phyloP scores from a whole-genome alignment of 768 basidiomycete genomes.

The Tricholoma matsutake region DNA sequence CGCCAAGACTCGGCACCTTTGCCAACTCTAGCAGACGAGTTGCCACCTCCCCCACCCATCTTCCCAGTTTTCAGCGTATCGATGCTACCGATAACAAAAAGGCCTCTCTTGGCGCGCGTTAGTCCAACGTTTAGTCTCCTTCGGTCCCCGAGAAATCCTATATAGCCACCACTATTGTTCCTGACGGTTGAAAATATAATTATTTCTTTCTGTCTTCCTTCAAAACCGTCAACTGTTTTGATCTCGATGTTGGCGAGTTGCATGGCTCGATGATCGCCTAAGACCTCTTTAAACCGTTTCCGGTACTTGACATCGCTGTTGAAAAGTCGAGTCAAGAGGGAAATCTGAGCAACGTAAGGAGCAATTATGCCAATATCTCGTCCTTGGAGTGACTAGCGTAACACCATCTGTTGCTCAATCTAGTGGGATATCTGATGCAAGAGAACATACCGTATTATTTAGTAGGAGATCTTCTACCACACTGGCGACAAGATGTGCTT shows the following conservation, averaged over 20 bases:
- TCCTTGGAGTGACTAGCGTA: constrained; percentile 55
- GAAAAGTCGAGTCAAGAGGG: constrained; percentile 65
- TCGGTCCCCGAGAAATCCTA: constrained; percentile 88
- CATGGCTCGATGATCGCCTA: constrained; percentile 65
- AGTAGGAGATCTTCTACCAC: constrained; percentile 81
- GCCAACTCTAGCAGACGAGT: constrained; percentile 21
- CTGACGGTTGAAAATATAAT: constrained; percentile 91
- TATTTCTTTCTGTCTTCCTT: constrained; percentile 90
- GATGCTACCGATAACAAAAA: constrained; percentile 77
- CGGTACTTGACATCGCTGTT: constrained; percentile 50
- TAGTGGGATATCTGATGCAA: constrained; percentile 11
- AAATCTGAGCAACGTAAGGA: constrained; percentile 87
- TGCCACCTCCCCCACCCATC: constrained; percentile 22
- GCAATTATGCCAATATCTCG: constrained; percentile 89
- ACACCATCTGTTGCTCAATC: constrained; percentile 1
- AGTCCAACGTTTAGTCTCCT: constrained; percentile 87
- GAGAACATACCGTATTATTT: constrained; percentile 60
- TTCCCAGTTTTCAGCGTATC: constrained; percentile 56
- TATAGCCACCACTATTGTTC: constrained; percentile 70
- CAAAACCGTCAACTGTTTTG: constrained; percentile 93
- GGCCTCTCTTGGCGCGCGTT: constrained; percentile 82
- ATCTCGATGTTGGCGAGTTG: constrained; percentile 74
- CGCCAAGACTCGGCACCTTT: constrained; percentile 57
- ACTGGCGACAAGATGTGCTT: constrained; percentile 74
- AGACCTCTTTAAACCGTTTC: constrained; percentile 50